Base-by-base conservation (phyloP, 1,139 yeast species). In the Kodamaea sp. region DNA sequence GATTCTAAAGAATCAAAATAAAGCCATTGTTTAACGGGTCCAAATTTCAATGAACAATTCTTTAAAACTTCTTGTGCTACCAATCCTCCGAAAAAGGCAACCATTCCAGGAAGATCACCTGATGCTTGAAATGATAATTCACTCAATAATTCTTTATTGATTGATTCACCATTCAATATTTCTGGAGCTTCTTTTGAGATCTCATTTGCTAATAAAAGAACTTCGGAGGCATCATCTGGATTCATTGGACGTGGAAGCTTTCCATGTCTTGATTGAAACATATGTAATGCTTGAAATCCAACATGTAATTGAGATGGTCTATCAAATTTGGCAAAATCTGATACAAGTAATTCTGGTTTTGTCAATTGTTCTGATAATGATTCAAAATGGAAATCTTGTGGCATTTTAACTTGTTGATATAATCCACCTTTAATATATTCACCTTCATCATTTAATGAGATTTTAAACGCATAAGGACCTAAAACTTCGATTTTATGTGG, bases 31-130 rank as follows among this genome's bases (percentile, higher is more conserved):
- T 84, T 83, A 39, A 90, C 71, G 9, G 99, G 98, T 8, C 81
- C 78, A 55, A 90, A 92, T 67, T 92, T 92, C 36, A 97, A 95
- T 7, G 97, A 85, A 53, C 92, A 84, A 36, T 95, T 95, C 67
- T 92, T 92, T 58, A 92, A 75, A 24, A 87, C 97, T 67, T 92
- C 98, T 65, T 92, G 99, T 3, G 98, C 99, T 38, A 88, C 84
- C 41, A 92, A 70, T 28, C 98, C 98, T 60, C 99, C 99, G 57
- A 79, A 79, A 50, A 90, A 84, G 5, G 97, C 97, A 46, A 81
- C 83, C 59, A 88, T 66, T 29, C 94, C 96, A 22, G 97, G 96
- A 38, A 90, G 65, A 54, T 92, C 97, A 63, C 98, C 98, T 37
- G 81, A 74, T 2, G 97, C 84, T 62, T 92, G 96, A 61, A 72